phyloP scores from a whole-genome alignment of 768 basidiomycete genomes.

The Russula sp. region DNA sequence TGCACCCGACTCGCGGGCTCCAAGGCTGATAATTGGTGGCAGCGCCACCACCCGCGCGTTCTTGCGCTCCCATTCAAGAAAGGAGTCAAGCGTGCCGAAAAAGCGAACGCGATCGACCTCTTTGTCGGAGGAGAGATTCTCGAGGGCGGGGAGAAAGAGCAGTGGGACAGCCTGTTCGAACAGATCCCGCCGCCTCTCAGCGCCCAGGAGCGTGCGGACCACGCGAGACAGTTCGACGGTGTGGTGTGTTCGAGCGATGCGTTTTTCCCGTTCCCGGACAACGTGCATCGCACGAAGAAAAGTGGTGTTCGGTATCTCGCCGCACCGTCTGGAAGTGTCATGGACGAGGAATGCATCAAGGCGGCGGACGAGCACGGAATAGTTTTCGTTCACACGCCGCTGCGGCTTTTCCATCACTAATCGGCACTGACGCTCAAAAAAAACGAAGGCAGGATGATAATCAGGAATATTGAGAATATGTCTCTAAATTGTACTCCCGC shows the following conservation, averaged over 20 bases:
- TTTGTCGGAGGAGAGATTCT: constrained; percentile 89
- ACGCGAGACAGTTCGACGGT: constrained; percentile 70
- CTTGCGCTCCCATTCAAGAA: constrained; percentile 94
- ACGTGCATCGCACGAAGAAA: constrained; percentile 88
- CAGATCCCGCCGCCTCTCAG: constrained; percentile 61
- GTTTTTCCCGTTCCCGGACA: constrained; percentile 99
- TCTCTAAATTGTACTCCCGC: constrained; percentile 2
- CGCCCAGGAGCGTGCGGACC: constrained; percentile 67
- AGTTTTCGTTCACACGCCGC: constrained; percentile 84
- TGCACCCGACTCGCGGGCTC: constrained; percentile 96
- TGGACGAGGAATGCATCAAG: constrained; percentile 96
- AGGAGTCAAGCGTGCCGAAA: constrained; percentile 95
- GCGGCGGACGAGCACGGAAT: constrained; percentile 92
- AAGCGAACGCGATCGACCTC: constrained; percentile 96
- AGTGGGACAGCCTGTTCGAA: constrained; percentile 91
- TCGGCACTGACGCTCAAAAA: background rate
- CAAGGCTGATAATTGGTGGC: constrained; percentile 99
- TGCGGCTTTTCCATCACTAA: constrained; percentile 90
- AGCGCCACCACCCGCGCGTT: constrained; percentile 93
- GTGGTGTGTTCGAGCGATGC: constrained; percentile 96
- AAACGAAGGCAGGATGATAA: background rate
- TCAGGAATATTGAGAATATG: background rate
- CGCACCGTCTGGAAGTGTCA: constrained; percentile 90
- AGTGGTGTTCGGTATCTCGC: constrained; percentile 92
- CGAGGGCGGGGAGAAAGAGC: constrained; percentile 82